Base-by-base conservation (phyloP, 805 yeast species). In the Metschnikowia sp. region DNA sequence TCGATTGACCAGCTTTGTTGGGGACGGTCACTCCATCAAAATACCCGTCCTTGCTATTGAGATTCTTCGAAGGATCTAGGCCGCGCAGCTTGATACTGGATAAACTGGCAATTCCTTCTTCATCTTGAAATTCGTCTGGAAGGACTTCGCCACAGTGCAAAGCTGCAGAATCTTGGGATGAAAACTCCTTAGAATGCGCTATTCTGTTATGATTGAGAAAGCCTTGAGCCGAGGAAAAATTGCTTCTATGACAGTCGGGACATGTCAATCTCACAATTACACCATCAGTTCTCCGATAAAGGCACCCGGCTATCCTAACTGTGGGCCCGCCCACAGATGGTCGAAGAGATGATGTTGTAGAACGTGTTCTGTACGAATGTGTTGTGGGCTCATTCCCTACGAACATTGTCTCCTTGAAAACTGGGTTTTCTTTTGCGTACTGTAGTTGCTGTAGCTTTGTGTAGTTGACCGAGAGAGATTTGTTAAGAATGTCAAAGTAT, bases 171-270 rank as follows among this genome's bases (percentile, higher is more conserved):
- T 84, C 89, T 57, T 86, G 92, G 8, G 85, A 79, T 6, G 83
- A 76, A 52, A 78, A 86, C 48, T 83, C 88, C 46, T 77, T 79
- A n/a, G 79, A 69, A 61, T 87, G 95, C 8, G 90, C 86, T 26
- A 84, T 75, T 49, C 94, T 72, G 45, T 85, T 79, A 62, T 87
- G 95, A 61, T 86, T 87, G 33, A 86, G 74, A 55, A 87, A 85
- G 12, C 94, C 94, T 60, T 87, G 94, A 0, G 90, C 88, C 11
- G 86, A 79, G 8, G 88, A 82, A 59, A 87, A 87, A 51, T 85
- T 86, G 36, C 81, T 75, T 44, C 91, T 64, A 10, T 72, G 76
- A 64, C 96, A 87, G 42, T 75, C 77, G 1, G 82, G 79, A 61
- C 96, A 87, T 8, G 81, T 81, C 33, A 87, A 71, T 41, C 82